Evolutionary conservation across 495 filamentous ascomycete genomes (phyloP).

Genomic region (Hypoxylon fuscum): DNA sequence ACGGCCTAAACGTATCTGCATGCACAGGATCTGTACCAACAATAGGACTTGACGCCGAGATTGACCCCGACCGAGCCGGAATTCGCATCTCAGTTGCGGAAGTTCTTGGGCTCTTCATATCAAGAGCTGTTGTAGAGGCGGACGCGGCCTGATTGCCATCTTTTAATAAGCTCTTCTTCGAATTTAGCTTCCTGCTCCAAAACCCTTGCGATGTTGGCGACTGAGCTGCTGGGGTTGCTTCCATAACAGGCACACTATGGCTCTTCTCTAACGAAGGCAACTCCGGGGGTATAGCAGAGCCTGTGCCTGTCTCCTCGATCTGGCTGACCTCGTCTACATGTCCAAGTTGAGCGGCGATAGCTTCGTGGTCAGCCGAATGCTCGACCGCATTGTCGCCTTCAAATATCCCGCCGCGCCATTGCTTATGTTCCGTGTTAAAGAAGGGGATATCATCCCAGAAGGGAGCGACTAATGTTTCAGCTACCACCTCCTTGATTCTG

Average conservation of each 20-base stretch:
- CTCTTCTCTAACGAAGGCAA: constrained; percentile 66
- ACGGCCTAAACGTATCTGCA: constrained; percentile 44
- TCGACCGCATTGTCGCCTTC: constrained; percentile 61
- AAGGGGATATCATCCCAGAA: constrained; percentile 97
- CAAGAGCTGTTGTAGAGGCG: constrained; percentile 52
- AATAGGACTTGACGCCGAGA: constrained; percentile 53
- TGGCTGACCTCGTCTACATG: constrained; percentile 59
- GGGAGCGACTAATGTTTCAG: constrained; percentile 90
- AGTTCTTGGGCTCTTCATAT: constrained; percentile 42
- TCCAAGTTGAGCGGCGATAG: constrained; percentile 66
- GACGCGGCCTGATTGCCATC: constrained; percentile 35
- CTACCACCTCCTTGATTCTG: constrained; percentile 89
- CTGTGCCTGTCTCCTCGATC: constrained; percentile 44
- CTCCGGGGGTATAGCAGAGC: constrained; percentile 43
- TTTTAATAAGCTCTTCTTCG: constrained; percentile 40
- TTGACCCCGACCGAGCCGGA: constrained; percentile 62
- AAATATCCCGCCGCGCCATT: constrained; percentile 92
- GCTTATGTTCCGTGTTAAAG: constrained; percentile 76
- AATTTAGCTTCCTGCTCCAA: constrained; percentile 51
- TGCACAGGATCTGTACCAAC: constrained; percentile 43
- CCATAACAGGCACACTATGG: constrained; percentile 58
- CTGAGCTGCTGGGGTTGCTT: constrained; percentile 34
- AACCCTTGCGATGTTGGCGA: constrained; percentile 44
- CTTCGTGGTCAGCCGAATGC: constrained; percentile 49
- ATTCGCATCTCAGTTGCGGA: constrained; percentile 42